Conservation (phyloP, 1,284 basidiomycete genomes). For the Schizophyllum commune region DNA sequence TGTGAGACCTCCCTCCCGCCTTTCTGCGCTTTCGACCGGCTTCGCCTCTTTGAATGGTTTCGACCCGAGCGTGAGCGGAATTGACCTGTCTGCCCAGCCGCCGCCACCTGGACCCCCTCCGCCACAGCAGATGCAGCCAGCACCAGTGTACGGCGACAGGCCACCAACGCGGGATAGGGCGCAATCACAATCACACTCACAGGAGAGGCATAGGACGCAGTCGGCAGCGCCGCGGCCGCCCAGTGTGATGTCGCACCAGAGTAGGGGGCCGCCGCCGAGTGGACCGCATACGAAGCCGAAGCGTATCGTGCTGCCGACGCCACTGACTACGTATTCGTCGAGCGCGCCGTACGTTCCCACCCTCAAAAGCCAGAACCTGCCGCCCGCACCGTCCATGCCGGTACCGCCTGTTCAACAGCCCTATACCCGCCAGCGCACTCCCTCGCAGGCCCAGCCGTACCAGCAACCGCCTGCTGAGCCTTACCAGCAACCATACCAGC, state of each 20-base stretch:
- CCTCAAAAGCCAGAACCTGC: slow-evolving; percentile 17
- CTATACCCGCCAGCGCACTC: too few species aligned
- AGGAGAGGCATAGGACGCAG: background rate
- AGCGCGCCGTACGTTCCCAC: slow-evolving; percentile 5
- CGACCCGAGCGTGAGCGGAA: background rate
- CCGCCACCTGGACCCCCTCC: background rate
- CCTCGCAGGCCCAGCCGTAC: too few species aligned
- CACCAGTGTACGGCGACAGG: too few species aligned
- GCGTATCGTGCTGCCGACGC: slow-evolving; percentile 17
- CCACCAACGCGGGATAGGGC: too few species aligned
- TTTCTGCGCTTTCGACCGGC: background rate
- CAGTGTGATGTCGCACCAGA: background rate
- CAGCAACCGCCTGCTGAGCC: background rate
- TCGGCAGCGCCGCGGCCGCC: background rate
- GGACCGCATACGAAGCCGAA: background rate
- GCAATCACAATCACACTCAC: too few species aligned
- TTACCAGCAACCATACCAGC: too few species aligned
- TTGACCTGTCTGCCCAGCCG: background rate
- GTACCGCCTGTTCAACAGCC: too few species aligned
- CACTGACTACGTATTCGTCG: slow-evolving; percentile 10
- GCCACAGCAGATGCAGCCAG: too few species aligned
- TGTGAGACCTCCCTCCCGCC: background rate
- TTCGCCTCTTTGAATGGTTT: background rate
- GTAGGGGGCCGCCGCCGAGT: background rate
- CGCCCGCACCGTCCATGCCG: slow-evolving; percentile 17